Base-by-base conservation (phyloP, 306 rosid species). In the Psophocarpus tetragonolobus region DNA sequence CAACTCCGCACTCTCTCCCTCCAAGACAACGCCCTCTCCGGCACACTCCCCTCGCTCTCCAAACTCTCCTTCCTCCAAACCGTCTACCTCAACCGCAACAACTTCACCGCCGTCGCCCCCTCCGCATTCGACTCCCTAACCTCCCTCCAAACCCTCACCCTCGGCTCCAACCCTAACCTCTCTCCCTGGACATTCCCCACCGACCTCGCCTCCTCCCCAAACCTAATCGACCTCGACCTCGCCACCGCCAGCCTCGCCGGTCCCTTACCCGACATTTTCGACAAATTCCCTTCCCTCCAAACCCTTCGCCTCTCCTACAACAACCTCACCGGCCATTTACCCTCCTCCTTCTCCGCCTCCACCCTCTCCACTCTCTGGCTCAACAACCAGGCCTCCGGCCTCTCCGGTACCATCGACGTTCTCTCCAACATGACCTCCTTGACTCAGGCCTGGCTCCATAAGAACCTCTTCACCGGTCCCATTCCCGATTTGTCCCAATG, bases 361-460 rank as follows among this genome's bases (percentile, higher is more conserved):
- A 76, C 54, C 32, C 87, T 94, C 51, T 61, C 3, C 36, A 71
- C 41, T 10, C 56, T 94, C 1, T 94, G 98, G 98, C 82, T 94
- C 63, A 94, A 94, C 81, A 94, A 94, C 48, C 97, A 94, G 86
- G 17, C 15, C 0, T 36, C 14, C 24, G 97, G 97, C 3, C 70
- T 94, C 0, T 87, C 97, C 0, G 97, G 97, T 41, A 60, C 83
- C 1, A 51, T 94, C 26, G 84, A 71, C 0, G 85, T 92, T 15
- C 54, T 94, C 7, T 70, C 89, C 0, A 88, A 87, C 2, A 90
- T 94, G 97, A 82, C 87, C 4, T 73, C 68, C 73, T 74, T 90
- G 79, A 11, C 29, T 61, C 95, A 90, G 84, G 91, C 79, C 0
- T 92, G 98, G 98, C 90, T 94, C 26, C 95, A 92, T 0, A 83